These are phyloP conservation scores for Tetrastigma voinierianum DNA, from an alignment of 164 flowering plant genomes.

Conservation along the genomic window DNA sequence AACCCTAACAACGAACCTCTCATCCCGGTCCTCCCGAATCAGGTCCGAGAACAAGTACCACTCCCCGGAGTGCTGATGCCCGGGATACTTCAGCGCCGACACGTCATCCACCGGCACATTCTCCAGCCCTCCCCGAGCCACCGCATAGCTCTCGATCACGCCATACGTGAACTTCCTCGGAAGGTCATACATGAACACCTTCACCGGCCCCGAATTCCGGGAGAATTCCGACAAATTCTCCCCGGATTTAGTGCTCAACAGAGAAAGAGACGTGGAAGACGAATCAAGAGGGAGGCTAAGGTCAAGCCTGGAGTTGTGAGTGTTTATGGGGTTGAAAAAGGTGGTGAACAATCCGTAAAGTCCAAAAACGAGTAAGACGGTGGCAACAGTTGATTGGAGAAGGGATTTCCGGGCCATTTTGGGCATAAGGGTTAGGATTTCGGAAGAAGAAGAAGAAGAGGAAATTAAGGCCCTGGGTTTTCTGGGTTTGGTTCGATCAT, in stretches of 20 bases:
- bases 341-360: conserved; percentile 45
- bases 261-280: conserved; percentile 3
- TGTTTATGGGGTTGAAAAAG: conserved; percentile 31
- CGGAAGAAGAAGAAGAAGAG: conserved; percentile 1
- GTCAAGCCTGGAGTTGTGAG: conserved; percentile 1
- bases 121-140: conserved; percentile 46
- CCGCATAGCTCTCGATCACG: conserved; percentile 68
- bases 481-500: conserved; percentile 18
- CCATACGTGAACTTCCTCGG: conserved; percentile 83
- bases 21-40: conserved; percentile 34
- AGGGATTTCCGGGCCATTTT: conserved; percentile 36
- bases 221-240: conserved; percentile 1
- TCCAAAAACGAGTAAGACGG: conserved; percentile 28
- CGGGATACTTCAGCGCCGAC: conserved; percentile 60
- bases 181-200: conserved; percentile 72
- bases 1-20: conserved; percentile 54
- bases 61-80: conserved; percentile 93
- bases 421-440: background rate
- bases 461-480: background rate
- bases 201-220: conserved; percentile 24
- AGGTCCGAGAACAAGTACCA: conserved; percentile 82
- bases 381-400: conserved; percentile 36
- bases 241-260: conserved; percentile 2
- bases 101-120: conserved; percentile 17
- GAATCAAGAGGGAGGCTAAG: background rate